phyloP scores from a whole-genome alignment of 164 flowering plant genomes.

The Berberis thunbergii region DNA sequence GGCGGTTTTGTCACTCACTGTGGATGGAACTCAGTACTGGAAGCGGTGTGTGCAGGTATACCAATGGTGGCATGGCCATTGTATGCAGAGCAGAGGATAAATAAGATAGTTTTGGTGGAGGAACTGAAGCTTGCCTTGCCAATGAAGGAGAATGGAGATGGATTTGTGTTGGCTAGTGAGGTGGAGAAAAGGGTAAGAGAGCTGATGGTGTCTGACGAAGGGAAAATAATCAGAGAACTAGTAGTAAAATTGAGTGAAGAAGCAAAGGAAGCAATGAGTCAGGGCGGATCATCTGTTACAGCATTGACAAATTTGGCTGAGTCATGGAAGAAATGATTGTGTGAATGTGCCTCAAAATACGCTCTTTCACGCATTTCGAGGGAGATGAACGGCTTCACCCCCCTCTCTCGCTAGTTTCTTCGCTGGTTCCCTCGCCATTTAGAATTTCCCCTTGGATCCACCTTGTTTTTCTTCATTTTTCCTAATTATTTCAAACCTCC shows the following conservation, averaged over 20 bases:
- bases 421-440: too few species aligned
- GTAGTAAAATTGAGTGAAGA: constrained; percentile 7
- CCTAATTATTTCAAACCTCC: too few species aligned
- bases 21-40: constrained; percentile 46
- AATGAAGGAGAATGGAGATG: constrained; percentile 16
- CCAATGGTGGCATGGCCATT: constrained; percentile 51
- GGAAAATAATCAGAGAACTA: constrained; percentile 17
- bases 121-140: constrained; percentile 26
- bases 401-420: too few species aligned
- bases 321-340: constrained; percentile 12
- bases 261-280: constrained; percentile 19
- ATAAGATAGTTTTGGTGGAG: constrained; percentile 25
- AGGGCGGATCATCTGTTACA: constrained; percentile 27
- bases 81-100: constrained; percentile 36
- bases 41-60: constrained; percentile 32
- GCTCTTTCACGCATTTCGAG: too few species aligned
- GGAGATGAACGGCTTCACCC: too few species aligned
- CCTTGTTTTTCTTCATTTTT: too few species aligned
- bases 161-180: constrained; percentile 26
- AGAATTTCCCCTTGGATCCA: too few species aligned
- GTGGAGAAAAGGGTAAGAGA: constrained; percentile 25
- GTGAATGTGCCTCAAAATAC: too few species aligned
- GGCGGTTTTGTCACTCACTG: constrained; percentile 50
- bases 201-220: constrained; percentile 27
- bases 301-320: constrained; percentile 12